Base-by-base conservation (phyloP, 495 filamentous ascomycete genomes). In the Penicillium parvum region DNA sequence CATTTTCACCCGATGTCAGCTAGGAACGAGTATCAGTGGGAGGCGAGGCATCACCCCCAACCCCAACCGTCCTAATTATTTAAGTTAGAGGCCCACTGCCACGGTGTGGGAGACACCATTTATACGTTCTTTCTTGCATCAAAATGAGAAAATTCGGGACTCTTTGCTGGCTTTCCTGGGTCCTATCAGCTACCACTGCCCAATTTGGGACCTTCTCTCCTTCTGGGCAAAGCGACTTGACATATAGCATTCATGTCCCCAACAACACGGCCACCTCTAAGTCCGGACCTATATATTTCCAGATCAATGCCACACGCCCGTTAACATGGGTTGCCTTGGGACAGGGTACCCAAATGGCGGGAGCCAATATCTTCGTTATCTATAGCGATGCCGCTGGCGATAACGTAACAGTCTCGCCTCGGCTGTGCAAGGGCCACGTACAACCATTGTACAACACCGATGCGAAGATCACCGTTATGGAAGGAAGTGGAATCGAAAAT, bases 291-390 rank as follows among this genome's bases (percentile, higher is more conserved):
- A 73, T 88, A 33, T 85, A 79, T 57, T 70, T 88, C 43, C 84
- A 85, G 47, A 73, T 89, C 32, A 66, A 61, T 21, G 80, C 83
- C 2, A 81, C 84, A 0, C 63, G 68, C 4, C 64, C 64, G 0
- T 70, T 77, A 47, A 60, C 73, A 56, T 89, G 85, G 84, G 75
- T 84, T 15, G 81, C 71, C 1, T 60, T 86, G 5, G 85, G 83
- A 6, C 80, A 83, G 32, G 85, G 85, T 10, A 49, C 41, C 0
- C 48, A 50, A 19, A 89, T 89, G 85, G 51, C 58, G 1, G 79
- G 74, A 11, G 65, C 85, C 11, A 80, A 78, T 48, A 84, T 90
- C 20, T 87, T 87, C 48, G 57, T 88, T 19, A 73, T 85, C 47
- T 88, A 86, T 58, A 60, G n/a, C n/a, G n/a, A n/a, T n/a, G n/a